Evolutionary conservation across 352 stramenopile species (phyloP).

Genomic region (Phytophthora vignae): DNA sequence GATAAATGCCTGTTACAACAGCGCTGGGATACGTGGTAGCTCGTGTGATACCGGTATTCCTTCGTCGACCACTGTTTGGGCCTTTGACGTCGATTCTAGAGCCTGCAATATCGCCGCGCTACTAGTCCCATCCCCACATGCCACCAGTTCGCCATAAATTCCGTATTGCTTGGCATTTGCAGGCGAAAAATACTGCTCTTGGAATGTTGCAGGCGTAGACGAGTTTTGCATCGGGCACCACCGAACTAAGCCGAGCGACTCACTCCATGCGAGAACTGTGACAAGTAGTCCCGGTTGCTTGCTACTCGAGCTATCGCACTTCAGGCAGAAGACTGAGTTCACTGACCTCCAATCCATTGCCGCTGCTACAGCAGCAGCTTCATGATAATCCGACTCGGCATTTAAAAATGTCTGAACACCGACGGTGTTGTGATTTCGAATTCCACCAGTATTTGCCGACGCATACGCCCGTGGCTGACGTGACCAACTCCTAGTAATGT

Average conservation of each 20-base stretch:
- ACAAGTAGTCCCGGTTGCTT: constrained; percentile 12
- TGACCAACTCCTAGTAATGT: constrained; percentile 33
- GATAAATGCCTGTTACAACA: background rate
- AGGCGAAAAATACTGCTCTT: constrained; percentile 25
- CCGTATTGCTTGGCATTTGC: constrained; percentile 15
- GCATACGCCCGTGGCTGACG: constrained; percentile 7
- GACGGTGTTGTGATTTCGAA: background rate
- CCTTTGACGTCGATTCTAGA: constrained; percentile 1
- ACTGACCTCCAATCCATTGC: constrained; percentile 23
- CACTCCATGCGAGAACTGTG: constrained; percentile 16
- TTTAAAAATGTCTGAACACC: constrained; percentile 17
- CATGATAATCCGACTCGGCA: constrained; percentile 8
- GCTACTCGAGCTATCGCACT: background rate
- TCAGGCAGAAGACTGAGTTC: constrained; percentile 26
- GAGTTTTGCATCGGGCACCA: constrained; percentile 13
- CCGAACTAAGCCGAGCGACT: constrained; percentile 16
- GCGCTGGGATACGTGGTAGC: background rate
- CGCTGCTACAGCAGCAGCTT: constrained; percentile 1
- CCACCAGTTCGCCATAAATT: constrained; percentile 21
- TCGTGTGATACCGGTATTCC: background rate
- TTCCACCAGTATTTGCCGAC: background rate
- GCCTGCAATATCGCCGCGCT: constrained; percentile 9
- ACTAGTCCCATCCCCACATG: constrained; percentile 13
- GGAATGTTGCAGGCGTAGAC: background rate
- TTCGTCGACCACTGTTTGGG: background rate